phyloP scores from a whole-genome alignment of 2,329 filamentous ascomycete species.

The Hymenoscyphus occultus region DNA sequence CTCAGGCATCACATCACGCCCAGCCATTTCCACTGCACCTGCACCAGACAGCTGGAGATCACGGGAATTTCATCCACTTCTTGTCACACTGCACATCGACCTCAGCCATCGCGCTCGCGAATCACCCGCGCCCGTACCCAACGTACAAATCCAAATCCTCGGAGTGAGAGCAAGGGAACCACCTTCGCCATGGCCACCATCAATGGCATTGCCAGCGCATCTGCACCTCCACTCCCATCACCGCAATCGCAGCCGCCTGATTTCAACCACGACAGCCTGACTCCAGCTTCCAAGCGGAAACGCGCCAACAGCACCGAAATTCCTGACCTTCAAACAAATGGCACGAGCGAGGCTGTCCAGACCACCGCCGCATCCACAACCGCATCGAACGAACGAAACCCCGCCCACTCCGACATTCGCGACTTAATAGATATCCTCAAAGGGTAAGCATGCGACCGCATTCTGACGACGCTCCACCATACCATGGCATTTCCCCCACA shows the following conservation, averaged over 20 bases:
- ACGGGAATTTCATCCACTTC: not conserved
- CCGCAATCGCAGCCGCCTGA: constrained; percentile 16
- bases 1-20: no score
- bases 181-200: constrained; percentile 32
- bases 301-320: constrained; percentile 45
- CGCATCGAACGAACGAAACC: constrained; percentile 31
- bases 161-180: constrained; percentile 9
- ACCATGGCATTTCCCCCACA: not conserved
- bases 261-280: constrained; percentile 28
- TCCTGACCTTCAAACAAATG: constrained; percentile 31
- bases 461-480: constrained; percentile 15
- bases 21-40: no score
- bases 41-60: not conserved
- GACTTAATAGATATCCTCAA: constrained; percentile 45
- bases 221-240: constrained; percentile 25
- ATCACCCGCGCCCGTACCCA: not conserved
- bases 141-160: not conserved
- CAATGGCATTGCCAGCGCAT: constrained; percentile 44
- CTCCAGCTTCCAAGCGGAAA: constrained; percentile 54
- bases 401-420: constrained; percentile 38
- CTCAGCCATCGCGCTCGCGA: constrained; percentile 11
- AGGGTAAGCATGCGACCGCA: constrained; percentile 38
- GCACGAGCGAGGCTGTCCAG: constrained; percentile 23
- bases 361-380: constrained; percentile 15
- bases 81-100: constrained; percentile 13